Conservation (phyloP, 1,284 basidiomycete species). For the Mycena sp. region DNA sequence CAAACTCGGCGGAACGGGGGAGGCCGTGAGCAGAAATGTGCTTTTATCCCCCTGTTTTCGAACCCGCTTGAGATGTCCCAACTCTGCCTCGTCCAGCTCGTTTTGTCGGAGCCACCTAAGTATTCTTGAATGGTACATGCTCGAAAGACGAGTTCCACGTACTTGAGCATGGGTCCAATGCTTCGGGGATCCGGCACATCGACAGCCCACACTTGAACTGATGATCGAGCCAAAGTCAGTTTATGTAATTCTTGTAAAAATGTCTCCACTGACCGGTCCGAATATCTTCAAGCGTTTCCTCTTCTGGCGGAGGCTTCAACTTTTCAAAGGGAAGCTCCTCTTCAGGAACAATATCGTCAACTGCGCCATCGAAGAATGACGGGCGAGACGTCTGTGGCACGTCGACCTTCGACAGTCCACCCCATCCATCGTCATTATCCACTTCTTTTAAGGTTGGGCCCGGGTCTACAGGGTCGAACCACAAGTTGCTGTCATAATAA, state of each 20-base stretch:
- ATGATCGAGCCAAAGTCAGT: constrained; percentile 50
- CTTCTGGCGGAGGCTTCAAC: constrained; percentile 67
- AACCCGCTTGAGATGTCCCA: constrained; percentile 85
- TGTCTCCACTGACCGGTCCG: constrained; percentile 57
- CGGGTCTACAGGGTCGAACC: constrained; percentile 60
- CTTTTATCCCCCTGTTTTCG: constrained; percentile 59
- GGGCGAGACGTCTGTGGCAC: constrained; percentile 39
- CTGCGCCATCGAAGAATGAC: constrained; percentile 56
- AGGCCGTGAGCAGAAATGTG: constrained; percentile 62
- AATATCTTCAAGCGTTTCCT: constrained; percentile 65
- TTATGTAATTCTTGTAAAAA: constrained; percentile 30
- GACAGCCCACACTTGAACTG: constrained; percentile 85
- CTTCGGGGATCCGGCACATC: constrained; percentile 77
- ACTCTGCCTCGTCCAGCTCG: constrained; percentile 65
- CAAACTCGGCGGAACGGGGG: constrained; percentile 46
- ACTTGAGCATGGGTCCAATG: constrained; percentile 76
- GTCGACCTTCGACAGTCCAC: constrained; percentile 51
- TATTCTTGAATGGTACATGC: too few relatives aligned
- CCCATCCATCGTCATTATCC: constrained; percentile 54
- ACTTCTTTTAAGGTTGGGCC: constrained; percentile 51
- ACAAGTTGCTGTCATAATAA: constrained; percentile 76
- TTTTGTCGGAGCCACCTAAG: constrained; percentile 72
- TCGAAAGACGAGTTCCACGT: too few relatives aligned
- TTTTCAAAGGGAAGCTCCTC: constrained; percentile 70
- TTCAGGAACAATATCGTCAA: constrained; percentile 62